These are phyloP conservation scores for Brasilioporus rufonigricans DNA, from an alignment of 768 basidiomycete species.

Conservation along the genomic window DNA sequence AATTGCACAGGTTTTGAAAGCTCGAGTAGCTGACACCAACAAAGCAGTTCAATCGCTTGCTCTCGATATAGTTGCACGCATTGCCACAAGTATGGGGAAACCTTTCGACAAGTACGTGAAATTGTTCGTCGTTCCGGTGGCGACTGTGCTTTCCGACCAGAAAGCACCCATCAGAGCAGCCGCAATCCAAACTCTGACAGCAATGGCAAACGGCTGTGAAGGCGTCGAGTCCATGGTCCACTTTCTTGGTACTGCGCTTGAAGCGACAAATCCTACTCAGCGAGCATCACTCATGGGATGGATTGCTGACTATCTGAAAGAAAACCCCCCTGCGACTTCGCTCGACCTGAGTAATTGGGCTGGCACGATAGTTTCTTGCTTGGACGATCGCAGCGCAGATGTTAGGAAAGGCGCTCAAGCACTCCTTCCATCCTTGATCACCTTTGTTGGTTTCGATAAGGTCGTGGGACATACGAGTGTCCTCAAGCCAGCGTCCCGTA, in stretches of 20 bases:
- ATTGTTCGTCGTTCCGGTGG: slow-evolving; percentile 72
- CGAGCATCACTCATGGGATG: slow-evolving; percentile 77
- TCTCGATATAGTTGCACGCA: slow-evolving; percentile 84
- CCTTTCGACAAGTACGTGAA: slow-evolving; percentile 89
- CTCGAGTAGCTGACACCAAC: slow-evolving; percentile 87
- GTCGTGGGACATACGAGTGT: slow-evolving; percentile 83
- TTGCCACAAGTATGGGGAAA: slow-evolving; percentile 93
- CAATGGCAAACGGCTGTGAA: slow-evolving; percentile 83
- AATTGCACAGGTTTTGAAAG: slow-evolving; percentile 84
- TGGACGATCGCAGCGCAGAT: slow-evolving; percentile 91
- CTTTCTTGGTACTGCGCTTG: slow-evolving; percentile 77
- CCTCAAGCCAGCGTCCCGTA: slow-evolving; percentile 88
- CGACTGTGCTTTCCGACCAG: slow-evolving; percentile 87
- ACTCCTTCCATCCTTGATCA: slow-evolving; percentile 72
- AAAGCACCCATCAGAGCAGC: slow-evolving; percentile 83
- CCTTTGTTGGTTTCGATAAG: slow-evolving; percentile 74
- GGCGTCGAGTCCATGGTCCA: slow-evolving; percentile 79
- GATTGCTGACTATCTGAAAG: slow-evolving; percentile 78
- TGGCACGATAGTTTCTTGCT: slow-evolving; percentile 60
- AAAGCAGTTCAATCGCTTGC: slow-evolving; percentile 90
- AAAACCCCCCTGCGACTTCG: slow-evolving; percentile 48
- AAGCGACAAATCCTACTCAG: slow-evolving; percentile 84
- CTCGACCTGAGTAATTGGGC: slow-evolving; percentile 74
- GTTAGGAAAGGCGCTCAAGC: slow-evolving; percentile 90
- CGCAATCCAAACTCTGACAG: slow-evolving; percentile 73